Conservation (phyloP, 169 alveolate genomes). For the Plasmodium billcollinsi region DNA sequence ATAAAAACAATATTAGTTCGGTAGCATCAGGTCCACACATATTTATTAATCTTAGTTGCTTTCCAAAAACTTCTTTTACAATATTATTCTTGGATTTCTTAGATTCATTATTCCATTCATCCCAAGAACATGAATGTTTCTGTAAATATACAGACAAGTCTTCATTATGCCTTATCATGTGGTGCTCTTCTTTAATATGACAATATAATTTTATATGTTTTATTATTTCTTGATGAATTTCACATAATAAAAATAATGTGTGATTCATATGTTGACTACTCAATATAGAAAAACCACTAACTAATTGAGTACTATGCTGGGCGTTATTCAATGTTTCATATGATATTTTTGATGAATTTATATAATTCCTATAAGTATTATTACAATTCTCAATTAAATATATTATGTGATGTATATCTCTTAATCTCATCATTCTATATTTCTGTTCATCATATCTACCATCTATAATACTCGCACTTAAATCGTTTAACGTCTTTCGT, state of each 20-base stretch:
- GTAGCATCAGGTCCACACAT: slow-evolving; percentile 89
- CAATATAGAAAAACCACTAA: slow-evolving; percentile 79
- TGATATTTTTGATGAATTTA: slow-evolving; percentile 79
- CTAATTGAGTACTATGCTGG: slow-evolving; percentile 79
- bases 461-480: slow-evolving; percentile 88
- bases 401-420: slow-evolving; percentile 84
- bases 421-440: slow-evolving; percentile 84
- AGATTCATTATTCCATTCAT: slow-evolving; percentile 84
- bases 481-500: slow-evolving; percentile 87
- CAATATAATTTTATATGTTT: slow-evolving; percentile 36
- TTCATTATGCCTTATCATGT: slow-evolving; percentile 1
- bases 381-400: slow-evolving; percentile 85
- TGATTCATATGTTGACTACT: slow-evolving; percentile 82
- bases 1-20: slow-evolving; percentile 81
- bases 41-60: slow-evolving; percentile 84
- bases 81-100: slow-evolving; percentile 85
- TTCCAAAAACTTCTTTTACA: slow-evolving; percentile 87
- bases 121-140: slow-evolving; percentile 78
- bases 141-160: slow-evolving; percentile 38
- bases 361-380: slow-evolving; percentile 79
- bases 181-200: slow-evolving; percentile 11
- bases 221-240: slow-evolving; percentile 70
- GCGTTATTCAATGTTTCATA: slow-evolving; percentile 76
- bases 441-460: slow-evolving; percentile 91
- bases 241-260: slow-evolving; percentile 78